phyloP scores from a whole-genome alignment of 208 protist species.

The Angomonas desouzai region DNA sequence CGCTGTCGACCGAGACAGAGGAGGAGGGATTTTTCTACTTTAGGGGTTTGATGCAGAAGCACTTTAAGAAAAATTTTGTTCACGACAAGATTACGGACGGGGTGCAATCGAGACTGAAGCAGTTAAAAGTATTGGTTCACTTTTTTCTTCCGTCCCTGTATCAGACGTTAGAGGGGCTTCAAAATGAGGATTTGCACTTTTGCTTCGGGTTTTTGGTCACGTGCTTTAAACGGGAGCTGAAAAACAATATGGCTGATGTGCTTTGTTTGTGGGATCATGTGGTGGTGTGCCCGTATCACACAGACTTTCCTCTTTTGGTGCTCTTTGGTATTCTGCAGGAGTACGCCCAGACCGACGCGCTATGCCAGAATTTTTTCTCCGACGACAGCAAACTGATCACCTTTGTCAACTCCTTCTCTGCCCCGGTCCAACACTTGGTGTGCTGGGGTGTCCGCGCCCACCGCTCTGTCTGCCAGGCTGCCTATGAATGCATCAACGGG shows the following conservation, averaged over 20 bases:
- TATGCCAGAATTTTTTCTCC: conserved; percentile 3
- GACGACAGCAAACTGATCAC: background rate
- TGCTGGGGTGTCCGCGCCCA: background rate
- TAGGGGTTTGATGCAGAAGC: background rate
- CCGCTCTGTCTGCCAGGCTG: background rate
- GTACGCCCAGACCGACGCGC: background rate
- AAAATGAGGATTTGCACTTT: conserved; percentile 73
- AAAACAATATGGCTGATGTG: conserved; percentile 1
- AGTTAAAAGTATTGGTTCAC: conserved; percentile 41
- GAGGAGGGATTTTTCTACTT: conserved; percentile 14
- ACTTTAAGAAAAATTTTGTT: conserved; percentile 7
- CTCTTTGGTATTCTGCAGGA: conserved; percentile 6
- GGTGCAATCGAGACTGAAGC: conserved; percentile 19
- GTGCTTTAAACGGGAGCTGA: conserved; percentile 75
- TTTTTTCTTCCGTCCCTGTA: conserved; percentile 63
- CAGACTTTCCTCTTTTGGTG: conserved; percentile 6
- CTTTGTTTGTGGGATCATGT: conserved; percentile 2
- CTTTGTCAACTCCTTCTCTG: background rate
- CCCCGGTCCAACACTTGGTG: background rate
- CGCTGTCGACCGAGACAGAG: conserved; percentile 39
- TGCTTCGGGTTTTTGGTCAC: conserved; percentile 89
- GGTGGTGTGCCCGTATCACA: background rate
- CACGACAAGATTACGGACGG: background rate
- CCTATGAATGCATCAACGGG: background rate
- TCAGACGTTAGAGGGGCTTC: conserved; percentile 30